Base-by-base conservation (phyloP, 208 protist species). In the Angomonas ambiguus region DNA sequence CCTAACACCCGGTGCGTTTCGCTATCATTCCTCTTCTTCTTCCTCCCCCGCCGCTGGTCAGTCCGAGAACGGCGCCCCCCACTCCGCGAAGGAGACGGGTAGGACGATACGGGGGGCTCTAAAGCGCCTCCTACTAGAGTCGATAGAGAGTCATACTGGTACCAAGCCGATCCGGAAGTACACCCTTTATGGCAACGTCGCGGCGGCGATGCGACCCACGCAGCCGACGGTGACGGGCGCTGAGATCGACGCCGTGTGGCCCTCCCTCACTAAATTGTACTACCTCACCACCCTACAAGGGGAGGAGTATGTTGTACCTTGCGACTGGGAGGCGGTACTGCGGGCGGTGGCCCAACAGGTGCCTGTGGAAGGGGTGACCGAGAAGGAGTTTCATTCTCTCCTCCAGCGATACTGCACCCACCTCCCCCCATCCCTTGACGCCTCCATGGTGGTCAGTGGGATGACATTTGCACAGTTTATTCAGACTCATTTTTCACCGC, bases 311-410 rank as follows among this genome's bases (percentile, higher is more conserved):
- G 53, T 77, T 61, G 51, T 85, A 25, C 63, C 75, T 48, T 69
- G 80, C 34, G 68, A 87, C 64, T 94, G 88, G 86, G 55, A 72
- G 2, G 56, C 61, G 5, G 69, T 64, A 10, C 49, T 91, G 57
- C 33, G 31, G 34, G 51, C 18, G 20, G 57, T 87, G 10, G 78
- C 83, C 3, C 56, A 55, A 3, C 0, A 2, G 3, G 62, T 94
- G 16, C 88, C 88, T 1, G 67, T 65, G 33, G 88, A 94, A 56
- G 88, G 88, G 5, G 79, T 82, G 42, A 76, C 75, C 24, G 85
- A 94, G 72, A 31, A 20, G 3, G 71, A 73, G 25, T 60, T 92
- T 13, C 27, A 80, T 30, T 16, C 63, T 8, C 33, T 27, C 31
- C 61, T 94, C 35, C 49, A 41, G 8, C 20, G 60, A 10, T 38